Conservation (phyloP, 1,139 yeast genomes). For the Yamadazyma buinensis region DNA sequence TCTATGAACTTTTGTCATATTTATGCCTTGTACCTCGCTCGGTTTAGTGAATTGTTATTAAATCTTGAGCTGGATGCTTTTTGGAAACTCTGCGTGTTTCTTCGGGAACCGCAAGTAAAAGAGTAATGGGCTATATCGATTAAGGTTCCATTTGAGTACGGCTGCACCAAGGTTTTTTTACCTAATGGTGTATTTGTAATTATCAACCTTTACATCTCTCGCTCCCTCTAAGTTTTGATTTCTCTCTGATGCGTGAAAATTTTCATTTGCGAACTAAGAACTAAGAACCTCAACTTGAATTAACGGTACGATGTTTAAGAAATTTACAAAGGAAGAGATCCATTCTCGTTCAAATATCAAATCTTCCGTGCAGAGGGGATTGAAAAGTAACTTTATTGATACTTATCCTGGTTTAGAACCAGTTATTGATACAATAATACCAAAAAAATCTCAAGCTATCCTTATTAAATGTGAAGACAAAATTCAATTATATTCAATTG, state of each 20-base stretch:
- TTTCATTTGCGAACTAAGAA: slow-evolving; percentile 2
- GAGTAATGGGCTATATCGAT: slow-evolving; percentile 58
- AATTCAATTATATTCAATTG: slow-evolving; percentile 72
- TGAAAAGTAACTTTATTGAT: slow-evolving; percentile 66
- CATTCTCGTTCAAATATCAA: slow-evolving; percentile 90
- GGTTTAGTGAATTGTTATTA: slow-evolving; percentile 15
- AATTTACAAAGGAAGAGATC: slow-evolving; percentile 81
- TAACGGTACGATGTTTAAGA: slow-evolving; percentile 47
- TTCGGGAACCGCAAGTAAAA: not conserved
- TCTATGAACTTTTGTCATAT: not conserved
- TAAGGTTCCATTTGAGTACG: slow-evolving; percentile 74
- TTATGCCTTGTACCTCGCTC: slow-evolving; percentile 71
- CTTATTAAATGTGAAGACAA: slow-evolving; percentile 87
- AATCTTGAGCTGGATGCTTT: slow-evolving; percentile 58
- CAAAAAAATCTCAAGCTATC: slow-evolving; percentile 85
- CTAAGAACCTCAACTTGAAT: not conserved
- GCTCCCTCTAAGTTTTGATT: not conserved
- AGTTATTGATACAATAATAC: slow-evolving; percentile 76
- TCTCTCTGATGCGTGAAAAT: slow-evolving; percentile 3
- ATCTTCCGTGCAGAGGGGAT: slow-evolving; percentile 85
- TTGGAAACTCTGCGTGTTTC: not conserved
- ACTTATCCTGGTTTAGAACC: slow-evolving; percentile 73
- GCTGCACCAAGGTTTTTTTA: slow-evolving; percentile 47
- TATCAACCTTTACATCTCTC: slow-evolving; percentile 54
- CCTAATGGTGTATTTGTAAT: slow-evolving; percentile 64